These are phyloP conservation scores for Nemania diffusa DNA, from an alignment of 2,329 filamentous ascomycete species.

Conservation along the genomic window DNA sequence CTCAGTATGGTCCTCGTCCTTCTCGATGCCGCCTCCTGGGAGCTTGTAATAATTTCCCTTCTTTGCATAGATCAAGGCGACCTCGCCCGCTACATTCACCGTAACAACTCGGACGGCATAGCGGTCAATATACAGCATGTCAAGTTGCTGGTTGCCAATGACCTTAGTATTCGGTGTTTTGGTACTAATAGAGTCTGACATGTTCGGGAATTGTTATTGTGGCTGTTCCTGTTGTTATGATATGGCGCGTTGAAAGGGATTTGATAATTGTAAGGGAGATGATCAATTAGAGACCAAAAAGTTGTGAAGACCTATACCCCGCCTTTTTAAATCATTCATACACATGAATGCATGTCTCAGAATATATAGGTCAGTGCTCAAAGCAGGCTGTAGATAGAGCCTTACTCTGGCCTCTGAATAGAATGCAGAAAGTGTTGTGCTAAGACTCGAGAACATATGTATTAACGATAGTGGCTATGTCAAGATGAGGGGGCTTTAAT, in stretches of 20 bases:
- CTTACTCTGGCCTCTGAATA: too few species aligned
- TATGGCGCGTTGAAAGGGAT: neutral
- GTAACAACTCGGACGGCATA: constrained; percentile 16
- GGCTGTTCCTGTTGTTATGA: neutral
- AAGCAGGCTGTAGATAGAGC: too few species aligned
- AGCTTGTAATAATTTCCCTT: constrained; percentile 26
- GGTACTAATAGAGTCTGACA: neutral
- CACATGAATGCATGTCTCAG: too few species aligned
- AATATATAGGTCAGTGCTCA: too few species aligned
- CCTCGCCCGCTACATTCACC: neutral
- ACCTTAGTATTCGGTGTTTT: constrained; percentile 4
- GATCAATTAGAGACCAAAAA: too few species aligned
- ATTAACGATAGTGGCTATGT: too few species aligned
- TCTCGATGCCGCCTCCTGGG: constrained; percentile 23
- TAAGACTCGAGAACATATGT: too few species aligned
- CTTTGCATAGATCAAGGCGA: constrained; percentile 20
- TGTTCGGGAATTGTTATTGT: neutral
- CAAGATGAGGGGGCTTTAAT: too few species aligned
- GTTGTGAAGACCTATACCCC: too few species aligned
- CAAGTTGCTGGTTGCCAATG: constrained; percentile 13
- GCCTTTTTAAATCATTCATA: too few species aligned
- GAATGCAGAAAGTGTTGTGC: too few species aligned
- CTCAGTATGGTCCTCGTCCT: constrained; percentile 7
- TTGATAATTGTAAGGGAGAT: neutral
- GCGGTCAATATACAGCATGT: constrained; percentile 13